Evolutionary conservation across 2,329 filamentous ascomycete species (phyloP).

Genomic region (Xylariales sp.): DNA sequence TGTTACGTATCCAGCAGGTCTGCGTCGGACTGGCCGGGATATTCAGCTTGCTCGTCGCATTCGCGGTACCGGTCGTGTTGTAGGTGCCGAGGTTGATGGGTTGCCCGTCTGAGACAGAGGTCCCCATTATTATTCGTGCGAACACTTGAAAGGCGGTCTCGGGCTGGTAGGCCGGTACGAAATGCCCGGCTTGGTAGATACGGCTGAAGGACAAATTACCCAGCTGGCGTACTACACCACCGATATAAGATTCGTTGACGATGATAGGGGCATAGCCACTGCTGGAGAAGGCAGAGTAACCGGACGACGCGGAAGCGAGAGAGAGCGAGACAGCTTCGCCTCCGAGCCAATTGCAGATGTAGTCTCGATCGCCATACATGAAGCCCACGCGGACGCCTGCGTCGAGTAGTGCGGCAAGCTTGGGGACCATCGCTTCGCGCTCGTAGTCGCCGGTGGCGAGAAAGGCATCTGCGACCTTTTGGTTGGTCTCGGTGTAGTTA

Average conservation of each 20-base stretch:
- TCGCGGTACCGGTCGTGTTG: conserved; percentile 43
- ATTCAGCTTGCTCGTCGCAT: conserved; percentile 44
- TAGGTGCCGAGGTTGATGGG: conserved; percentile 40
- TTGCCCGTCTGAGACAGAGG: conserved; percentile 39
- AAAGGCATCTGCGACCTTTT: conserved; percentile 40
- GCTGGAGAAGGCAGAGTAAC: conserved; percentile 43
- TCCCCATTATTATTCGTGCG: conserved; percentile 41
- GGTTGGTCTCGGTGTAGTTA: conserved; percentile 46
- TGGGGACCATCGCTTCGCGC: conserved; percentile 29
- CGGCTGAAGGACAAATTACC: conserved; percentile 57
- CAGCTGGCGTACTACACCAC: conserved; percentile 60
- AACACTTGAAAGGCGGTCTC: conserved; percentile 39
- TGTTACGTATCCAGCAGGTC: conserved; percentile 52
- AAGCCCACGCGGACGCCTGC: conserved; percentile 49
- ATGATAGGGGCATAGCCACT: conserved; percentile 63
- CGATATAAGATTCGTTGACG: conserved; percentile 42
- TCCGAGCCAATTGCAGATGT: conserved; percentile 51
- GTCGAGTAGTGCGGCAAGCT: conserved; percentile 47
- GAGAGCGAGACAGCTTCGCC: conserved; percentile 44
- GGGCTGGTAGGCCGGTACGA: conserved; percentile 43
- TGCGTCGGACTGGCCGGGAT: conserved; percentile 35
- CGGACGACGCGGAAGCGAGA: conserved; percentile 34
- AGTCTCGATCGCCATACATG: conserved; percentile 54
- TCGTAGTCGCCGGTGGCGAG: conserved; percentile 20
- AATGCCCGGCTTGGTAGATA: conserved; percentile 49